Base-by-base conservation (phyloP, 2,329 filamentous ascomycete species). In the Ophiostoma piceae region DNA sequence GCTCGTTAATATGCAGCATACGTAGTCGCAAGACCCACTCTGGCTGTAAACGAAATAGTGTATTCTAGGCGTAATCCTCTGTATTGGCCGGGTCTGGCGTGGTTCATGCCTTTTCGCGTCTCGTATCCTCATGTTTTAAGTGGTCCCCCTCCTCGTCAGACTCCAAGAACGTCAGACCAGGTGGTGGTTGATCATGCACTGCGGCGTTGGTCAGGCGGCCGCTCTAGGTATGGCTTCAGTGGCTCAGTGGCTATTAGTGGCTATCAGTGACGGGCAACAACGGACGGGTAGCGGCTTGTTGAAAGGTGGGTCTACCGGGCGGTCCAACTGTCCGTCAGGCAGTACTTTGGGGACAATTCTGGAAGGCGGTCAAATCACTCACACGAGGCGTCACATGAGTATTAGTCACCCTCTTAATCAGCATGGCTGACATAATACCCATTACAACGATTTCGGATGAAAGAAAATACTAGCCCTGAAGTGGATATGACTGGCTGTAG, bases 401-500 rank as follows among this genome's bases (percentile, higher is more conserved):
- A 26, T 16, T 65, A 41, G 62, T 65, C 62, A 41, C 0, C 7
- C 3, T 32, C n/a, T 60, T 60, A 29, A 12, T 57, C 7, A 32
- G 16, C 29, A 9, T 7, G 2, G 19, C 7, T 65, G 62, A 65
- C 32, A 37, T 65, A 65, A 65, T 65, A 65, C 62, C 1, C 62
- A 9, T 12, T 65, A 41, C 35, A 66, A 19, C n/a, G 37, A 66
- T 41, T 26, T 66, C 65, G 65, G 65, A 68, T 71, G 43, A 71
- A 71, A 71, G 70, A 66, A 69, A 71, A 71, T 69, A 67, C 69
- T 69, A 73, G 71, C 71, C 73, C 72, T 72, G 71, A 73, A 41
- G 62, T 65, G 62, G 62, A 65, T 65, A 64, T 37, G 37, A 47
- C 54, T 68, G 66, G 76, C 51, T 73, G 73, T 60, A 73, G 73